Percentiles rank a stretch among this genome's conserved stretches.
Conservation (phyloP, 768 basidiomycete species). For the Collybia nuda region DNA sequence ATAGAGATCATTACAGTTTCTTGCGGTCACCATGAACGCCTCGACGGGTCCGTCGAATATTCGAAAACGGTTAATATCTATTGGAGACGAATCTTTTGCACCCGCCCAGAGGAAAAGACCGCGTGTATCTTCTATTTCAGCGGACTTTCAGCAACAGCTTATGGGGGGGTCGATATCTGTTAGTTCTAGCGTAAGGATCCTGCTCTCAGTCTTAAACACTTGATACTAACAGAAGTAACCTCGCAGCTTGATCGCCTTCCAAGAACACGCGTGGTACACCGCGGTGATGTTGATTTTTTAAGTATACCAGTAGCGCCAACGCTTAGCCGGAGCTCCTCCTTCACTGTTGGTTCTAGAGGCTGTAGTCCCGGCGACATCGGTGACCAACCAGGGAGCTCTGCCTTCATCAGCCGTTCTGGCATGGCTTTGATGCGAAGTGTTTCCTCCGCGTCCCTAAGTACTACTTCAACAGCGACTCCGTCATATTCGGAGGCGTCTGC, state of each 20-base stretch:
- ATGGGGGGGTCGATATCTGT: slow-evolving; percentile 8
- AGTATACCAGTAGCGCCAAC: slow-evolving; percentile 6
- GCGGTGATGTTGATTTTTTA: slow-evolving; percentile 15
- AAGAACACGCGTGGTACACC: slow-evolving; percentile 13
- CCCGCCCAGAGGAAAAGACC: slow-evolving; percentile 28
- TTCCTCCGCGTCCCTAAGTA: slow-evolving; percentile 28
- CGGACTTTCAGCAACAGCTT: slow-evolving; percentile 16
- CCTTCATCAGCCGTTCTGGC: slow-evolving; percentile 23
- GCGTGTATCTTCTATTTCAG: slow-evolving; percentile 26
- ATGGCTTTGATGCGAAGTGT: slow-evolving; percentile 31
- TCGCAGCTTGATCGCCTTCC: slow-evolving; percentile 19
- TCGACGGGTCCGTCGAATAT: slow-evolving; percentile 13
- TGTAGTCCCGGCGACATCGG: slow-evolving; percentile 21
- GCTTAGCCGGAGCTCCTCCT: slow-evolving; percentile 25
- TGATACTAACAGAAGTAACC: not conserved
- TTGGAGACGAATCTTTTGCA: slow-evolving; percentile 21
- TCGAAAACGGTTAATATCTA: slow-evolving; percentile 34
- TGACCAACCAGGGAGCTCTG: slow-evolving; percentile 18
- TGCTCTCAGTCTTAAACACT: not conserved
- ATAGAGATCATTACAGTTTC: not conserved
- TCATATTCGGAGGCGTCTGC: slow-evolving; percentile 34
- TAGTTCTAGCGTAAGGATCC: slow-evolving; percentile 9
- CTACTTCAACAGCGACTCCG: slow-evolving; percentile 18
- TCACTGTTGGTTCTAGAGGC: slow-evolving; percentile 19
- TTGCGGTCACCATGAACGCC: slow-evolving; percentile 11